Evolutionary conservation across 2,329 filamentous ascomycete species (phyloP), one percentile per base, ranked within the genome.

Genomic region (Magnaporthales sp.): DNA sequence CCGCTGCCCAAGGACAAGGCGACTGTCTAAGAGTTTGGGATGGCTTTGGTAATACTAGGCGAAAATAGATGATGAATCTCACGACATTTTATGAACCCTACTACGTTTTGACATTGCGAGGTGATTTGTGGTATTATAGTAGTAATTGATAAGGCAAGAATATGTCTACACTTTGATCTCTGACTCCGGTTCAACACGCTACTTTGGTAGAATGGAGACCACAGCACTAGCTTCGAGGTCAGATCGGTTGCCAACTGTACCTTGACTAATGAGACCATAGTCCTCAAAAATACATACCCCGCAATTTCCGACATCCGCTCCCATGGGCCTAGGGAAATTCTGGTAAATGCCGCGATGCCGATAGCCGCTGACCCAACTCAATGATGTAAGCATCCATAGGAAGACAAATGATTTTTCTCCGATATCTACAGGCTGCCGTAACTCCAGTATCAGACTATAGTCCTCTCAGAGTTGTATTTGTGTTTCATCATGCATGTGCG

Each of bases 1-100:
- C 80, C 85, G 69, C 80, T 89, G 67, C 80, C 86, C 74, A 85
- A 87, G 80, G 82, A 85, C 67, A 79, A 80, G 75, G 73, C 75
- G 54, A 75, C 74, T 62, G 73, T 75, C 67, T 78, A 75, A 70
- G 61, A 15, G 29, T 8, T 31, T 32, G 9, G 1, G 3, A 32
- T 26, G 19, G 60, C 11, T 62, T 31, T 32, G 15, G 54, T n/a
- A 27, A 30, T 27, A 11, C 27, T 56, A 58, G 24, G 24, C 24
- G 24, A 58, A 58, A 58, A 58, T 24, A 58, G n/a, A 58, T 58
- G 24, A 58, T 58, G 6, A 51, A 51, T 51, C 38, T 51, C 38
- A 51, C 38, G 38, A 51, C 19, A 58, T 58, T 56, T 58, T 7
- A 58, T 22, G 6, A 58, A 26, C 6, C 38, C 19, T 7, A n/a